These are phyloP conservation scores for Aspergillus texensis DNA, from an alignment of 2,329 filamentous ascomycete species.

Conservation along the genomic window DNA sequence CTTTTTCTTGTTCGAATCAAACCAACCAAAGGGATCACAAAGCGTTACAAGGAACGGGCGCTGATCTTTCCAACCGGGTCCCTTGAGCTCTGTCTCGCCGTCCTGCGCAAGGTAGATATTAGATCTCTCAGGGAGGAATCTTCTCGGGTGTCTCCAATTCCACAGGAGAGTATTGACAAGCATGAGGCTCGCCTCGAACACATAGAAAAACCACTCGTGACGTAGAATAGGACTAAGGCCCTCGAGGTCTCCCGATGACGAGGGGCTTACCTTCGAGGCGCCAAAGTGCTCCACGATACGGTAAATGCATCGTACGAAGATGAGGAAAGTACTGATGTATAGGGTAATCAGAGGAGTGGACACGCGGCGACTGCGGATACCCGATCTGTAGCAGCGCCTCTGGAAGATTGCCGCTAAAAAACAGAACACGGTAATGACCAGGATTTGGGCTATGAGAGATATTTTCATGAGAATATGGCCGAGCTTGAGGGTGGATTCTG, in stretches of 20 bases:
- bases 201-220: constrained; percentile 63
- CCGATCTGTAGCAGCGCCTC: constrained; percentile 12
- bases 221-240: constrained; percentile 52
- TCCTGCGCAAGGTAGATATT: constrained; percentile 56
- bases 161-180: constrained; percentile 53
- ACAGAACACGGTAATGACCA: constrained; percentile 23
- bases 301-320: constrained; percentile 57
- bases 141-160: constrained; percentile 56
- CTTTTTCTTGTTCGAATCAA: constrained; percentile 2
- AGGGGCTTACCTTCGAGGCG: constrained; percentile 43
- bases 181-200: constrained; percentile 61
- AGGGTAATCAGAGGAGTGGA: constrained; percentile 50
- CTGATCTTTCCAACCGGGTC: constrained; percentile 53
- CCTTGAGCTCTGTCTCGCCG: constrained; percentile 34
- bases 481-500: constrained; percentile 51
- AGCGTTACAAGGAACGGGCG: constrained; percentile 48
- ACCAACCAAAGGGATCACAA: constrained; percentile 43
- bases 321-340: constrained; percentile 53
- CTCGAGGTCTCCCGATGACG: constrained; percentile 25
- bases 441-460: constrained; percentile 40
- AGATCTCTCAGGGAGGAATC: constrained; percentile 52
- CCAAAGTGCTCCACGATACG: constrained; percentile 61
- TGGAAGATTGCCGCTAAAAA: constrained; percentile 20
- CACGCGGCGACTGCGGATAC: constrained; percentile 31
- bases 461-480: constrained; percentile 53